Conservation (phyloP, 176 grass and related monocot genomes). For the Aegilops tauschii region DNA sequence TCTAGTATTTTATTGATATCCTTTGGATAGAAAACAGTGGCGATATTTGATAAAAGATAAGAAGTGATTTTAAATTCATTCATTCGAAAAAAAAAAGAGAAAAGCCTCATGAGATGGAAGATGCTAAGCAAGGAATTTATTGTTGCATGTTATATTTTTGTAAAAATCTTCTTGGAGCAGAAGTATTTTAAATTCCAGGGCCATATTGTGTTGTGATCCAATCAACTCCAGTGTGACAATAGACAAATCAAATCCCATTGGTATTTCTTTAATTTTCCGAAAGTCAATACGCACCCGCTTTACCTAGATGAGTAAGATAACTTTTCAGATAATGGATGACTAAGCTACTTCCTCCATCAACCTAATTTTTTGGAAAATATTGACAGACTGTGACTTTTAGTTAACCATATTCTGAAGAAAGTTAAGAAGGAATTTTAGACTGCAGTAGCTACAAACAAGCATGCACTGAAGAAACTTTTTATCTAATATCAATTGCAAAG, state of each 20-base stretch:
- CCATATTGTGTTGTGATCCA: not conserved
- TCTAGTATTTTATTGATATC: not conserved
- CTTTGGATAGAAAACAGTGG: not conserved
- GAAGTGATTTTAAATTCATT: not conserved
- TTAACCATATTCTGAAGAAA: not conserved
- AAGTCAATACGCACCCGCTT: not conserved
- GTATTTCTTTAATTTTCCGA: not conserved
- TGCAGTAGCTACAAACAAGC: not conserved
- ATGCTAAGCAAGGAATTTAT: not conserved
- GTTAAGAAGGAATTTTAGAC: not conserved
- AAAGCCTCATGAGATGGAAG: not conserved
- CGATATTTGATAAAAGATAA: not conserved
- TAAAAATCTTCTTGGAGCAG: not conserved
- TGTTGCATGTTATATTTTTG: not conserved
- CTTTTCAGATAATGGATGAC: not conserved
- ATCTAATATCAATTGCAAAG: not conserved
- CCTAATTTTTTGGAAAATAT: not conserved
- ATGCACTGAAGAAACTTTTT: not conserved
- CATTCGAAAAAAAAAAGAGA: not conserved
- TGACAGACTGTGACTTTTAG: not conserved
- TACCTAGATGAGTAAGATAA: not conserved
- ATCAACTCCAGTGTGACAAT: not conserved
- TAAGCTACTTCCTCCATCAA: not conserved
- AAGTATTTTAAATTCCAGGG: conserved; percentile 8
- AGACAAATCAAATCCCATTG: not conserved